These are phyloP conservation scores for Hyphopichia wangnamkhiaoensis DNA, from an alignment of 1,139 yeast species.

Conservation along the genomic window DNA sequence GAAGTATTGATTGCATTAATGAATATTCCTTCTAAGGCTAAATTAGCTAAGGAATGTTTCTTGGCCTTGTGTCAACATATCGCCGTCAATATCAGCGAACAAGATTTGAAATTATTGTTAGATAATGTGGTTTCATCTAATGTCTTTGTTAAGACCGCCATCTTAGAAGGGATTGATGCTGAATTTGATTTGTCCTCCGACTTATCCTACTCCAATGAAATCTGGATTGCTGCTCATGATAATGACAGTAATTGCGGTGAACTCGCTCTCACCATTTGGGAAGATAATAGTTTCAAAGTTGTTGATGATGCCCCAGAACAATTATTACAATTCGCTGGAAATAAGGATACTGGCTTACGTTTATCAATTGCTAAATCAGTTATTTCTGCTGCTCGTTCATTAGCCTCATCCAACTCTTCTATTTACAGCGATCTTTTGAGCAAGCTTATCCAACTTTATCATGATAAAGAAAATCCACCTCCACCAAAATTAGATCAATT, in stretches of 20 bases:
- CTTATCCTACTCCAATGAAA: conserved; percentile 58
- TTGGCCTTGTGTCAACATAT: conserved; percentile 73
- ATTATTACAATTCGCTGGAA: conserved; percentile 53
- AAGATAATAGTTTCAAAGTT: conserved; percentile 62
- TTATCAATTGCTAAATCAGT: conserved; percentile 66
- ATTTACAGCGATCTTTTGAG: conserved; percentile 40
- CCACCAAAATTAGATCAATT: conserved; percentile 73
- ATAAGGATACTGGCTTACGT: conserved; percentile 63
- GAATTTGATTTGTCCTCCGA: conserved; percentile 75
- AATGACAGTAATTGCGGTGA: conserved; percentile 63
- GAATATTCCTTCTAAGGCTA: conserved; percentile 75
- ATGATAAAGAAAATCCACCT: conserved; percentile 69
- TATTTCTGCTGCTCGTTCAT: conserved; percentile 44
- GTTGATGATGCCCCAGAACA: conserved; percentile 43
- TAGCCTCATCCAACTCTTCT: conserved; percentile 20
- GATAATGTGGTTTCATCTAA: conserved; percentile 63
- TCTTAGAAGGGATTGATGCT: conserved; percentile 81
- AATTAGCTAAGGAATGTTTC: conserved; percentile 80
- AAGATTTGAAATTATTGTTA: conserved; percentile 63
- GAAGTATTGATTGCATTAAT: conserved; percentile 64
- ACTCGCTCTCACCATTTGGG: conserved; percentile 82
- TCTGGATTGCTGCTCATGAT: conserved; percentile 81
- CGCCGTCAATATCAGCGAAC: conserved; percentile 55
- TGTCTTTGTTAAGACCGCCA: conserved; percentile 70
- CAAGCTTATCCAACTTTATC: conserved; percentile 54